A percentile compares a stretch with the other conserved stretches of the same genome.
These are phyloP conservation scores for Aspergillus sparsus DNA, from an alignment of 495 filamentous ascomycete species.

Conservation along the genomic window DNA sequence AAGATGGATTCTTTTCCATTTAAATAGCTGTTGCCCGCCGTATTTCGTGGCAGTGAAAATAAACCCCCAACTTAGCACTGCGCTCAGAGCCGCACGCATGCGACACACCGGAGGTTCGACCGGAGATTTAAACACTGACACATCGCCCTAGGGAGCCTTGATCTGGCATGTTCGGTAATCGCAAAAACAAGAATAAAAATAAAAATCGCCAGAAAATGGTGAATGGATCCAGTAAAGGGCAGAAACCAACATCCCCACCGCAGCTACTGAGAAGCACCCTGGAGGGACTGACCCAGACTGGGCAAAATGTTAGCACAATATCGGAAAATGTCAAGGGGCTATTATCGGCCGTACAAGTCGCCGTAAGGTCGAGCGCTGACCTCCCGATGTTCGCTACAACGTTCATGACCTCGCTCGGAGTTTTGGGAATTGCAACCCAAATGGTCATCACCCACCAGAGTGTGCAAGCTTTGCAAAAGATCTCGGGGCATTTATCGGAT, in stretches of 20 bases:
- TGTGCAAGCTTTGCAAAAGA: conserved; percentile 2
- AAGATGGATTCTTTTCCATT: too few relatives aligned
- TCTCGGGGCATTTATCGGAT: conserved; percentile 1
- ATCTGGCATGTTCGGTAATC: too few relatives aligned
- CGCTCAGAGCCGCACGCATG: too few relatives aligned
- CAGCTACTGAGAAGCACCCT: neutral
- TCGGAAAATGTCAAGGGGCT: neutral
- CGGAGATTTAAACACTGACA: too few relatives aligned
- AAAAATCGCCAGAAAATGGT: too few relatives aligned
- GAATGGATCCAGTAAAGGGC: neutral
- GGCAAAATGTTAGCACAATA: neutral
- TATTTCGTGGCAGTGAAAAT: too few relatives aligned
- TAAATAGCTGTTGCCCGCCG: too few relatives aligned
- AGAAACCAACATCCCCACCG: neutral
- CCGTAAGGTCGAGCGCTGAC: neutral
- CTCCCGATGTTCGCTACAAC: neutral
- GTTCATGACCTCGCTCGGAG: neutral
- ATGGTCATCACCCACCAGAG: conserved; percentile 9
- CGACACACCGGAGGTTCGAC: too few relatives aligned
- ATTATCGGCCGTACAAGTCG: neutral
- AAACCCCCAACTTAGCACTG: too few relatives aligned
- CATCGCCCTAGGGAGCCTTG: too few relatives aligned
- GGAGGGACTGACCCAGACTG: neutral
- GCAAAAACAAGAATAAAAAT: too few relatives aligned
- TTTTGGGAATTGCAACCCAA: neutral